Conservation (phyloP, 108 stramenopile genomes). For the Nannochloropsis salina region DNA sequence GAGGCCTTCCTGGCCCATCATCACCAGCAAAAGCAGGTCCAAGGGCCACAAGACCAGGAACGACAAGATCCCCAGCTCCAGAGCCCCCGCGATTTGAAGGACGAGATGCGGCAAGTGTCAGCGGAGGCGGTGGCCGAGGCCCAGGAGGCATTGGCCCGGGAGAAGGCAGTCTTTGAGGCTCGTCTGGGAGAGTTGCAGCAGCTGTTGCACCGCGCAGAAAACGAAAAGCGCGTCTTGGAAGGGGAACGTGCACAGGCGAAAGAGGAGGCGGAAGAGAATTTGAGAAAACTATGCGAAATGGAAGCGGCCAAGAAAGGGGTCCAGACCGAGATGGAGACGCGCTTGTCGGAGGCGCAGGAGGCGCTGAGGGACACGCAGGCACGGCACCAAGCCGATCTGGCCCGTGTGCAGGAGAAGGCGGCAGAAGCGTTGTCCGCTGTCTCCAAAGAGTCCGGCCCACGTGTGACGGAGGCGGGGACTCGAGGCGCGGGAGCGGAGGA, state of each 20-base stretch:
- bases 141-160: background rate
- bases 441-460: background rate
- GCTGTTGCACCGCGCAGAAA: background rate
- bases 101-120: slow-evolving; percentile 1
- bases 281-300: background rate
- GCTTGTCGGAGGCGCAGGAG: background rate
- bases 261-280: background rate
- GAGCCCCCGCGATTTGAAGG: background rate
- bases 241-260: background rate
- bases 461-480: background rate
- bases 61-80: background rate
- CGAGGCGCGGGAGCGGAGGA: background rate
- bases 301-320: background rate
- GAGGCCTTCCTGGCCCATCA: slow-evolving; percentile 7
- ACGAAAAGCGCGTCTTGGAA: background rate
- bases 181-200: background rate
- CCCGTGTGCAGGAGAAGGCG: background rate
- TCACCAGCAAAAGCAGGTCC: background rate
- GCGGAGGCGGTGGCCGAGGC: background rate
- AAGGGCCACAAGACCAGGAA: background rate
- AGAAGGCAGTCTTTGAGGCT: background rate
- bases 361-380: background rate
- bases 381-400: background rate
- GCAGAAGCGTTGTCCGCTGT: background rate
- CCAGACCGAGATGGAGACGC: background rate